phyloP scores from a whole-genome alignment of 2,329 filamentous ascomycete genomes.

The Aspergillus quadrilineatus region DNA sequence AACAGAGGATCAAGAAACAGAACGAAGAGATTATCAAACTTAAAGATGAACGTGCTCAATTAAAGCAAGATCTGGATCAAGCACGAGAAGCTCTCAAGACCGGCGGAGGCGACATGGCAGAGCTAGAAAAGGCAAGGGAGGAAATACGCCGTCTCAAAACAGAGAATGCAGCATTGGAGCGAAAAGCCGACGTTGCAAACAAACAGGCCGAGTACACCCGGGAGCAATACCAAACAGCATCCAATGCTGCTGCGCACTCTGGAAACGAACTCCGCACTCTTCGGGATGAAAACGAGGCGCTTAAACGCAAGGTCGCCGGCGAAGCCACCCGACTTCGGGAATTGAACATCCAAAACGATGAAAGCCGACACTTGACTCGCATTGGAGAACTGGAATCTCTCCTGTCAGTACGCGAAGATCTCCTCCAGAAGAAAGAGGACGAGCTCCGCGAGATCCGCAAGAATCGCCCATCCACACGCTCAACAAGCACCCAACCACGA shows the following conservation, averaged over 20 bases:
- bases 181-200: slow-evolving; percentile 41
- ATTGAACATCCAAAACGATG: slow-evolving; percentile 36
- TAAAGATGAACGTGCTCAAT: slow-evolving; percentile 40
- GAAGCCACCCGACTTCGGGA: slow-evolving; percentile 41
- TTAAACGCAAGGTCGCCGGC: slow-evolving; percentile 38
- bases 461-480: slow-evolving; percentile 43
- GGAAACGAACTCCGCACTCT: slow-evolving; percentile 40
- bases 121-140: slow-evolving; percentile 43
- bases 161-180: slow-evolving; percentile 36
- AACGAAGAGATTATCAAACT: slow-evolving; percentile 40
- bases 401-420: slow-evolving; percentile 37
- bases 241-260: slow-evolving; percentile 44
- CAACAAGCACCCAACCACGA: slow-evolving; percentile 44
- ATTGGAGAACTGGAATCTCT: slow-evolving; percentile 41
- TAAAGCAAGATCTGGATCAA: slow-evolving; percentile 41
- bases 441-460: slow-evolving; percentile 46
- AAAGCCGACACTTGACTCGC: slow-evolving; percentile 35
- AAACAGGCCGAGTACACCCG: slow-evolving; percentile 48
- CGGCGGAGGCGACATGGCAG: slow-evolving; percentile 40
- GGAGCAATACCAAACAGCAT: slow-evolving; percentile 49
- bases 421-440: slow-evolving; percentile 45
- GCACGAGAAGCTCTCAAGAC: slow-evolving; percentile 41
- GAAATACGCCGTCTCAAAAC: slow-evolving; percentile 39
- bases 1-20: slow-evolving; percentile 36
- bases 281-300: slow-evolving; percentile 36